Evolutionary conservation across 1,284 basidiomycete genomes (phyloP), one percentile per base, ranked within the genome.

Genomic region (Fomitopsis betulina): DNA sequence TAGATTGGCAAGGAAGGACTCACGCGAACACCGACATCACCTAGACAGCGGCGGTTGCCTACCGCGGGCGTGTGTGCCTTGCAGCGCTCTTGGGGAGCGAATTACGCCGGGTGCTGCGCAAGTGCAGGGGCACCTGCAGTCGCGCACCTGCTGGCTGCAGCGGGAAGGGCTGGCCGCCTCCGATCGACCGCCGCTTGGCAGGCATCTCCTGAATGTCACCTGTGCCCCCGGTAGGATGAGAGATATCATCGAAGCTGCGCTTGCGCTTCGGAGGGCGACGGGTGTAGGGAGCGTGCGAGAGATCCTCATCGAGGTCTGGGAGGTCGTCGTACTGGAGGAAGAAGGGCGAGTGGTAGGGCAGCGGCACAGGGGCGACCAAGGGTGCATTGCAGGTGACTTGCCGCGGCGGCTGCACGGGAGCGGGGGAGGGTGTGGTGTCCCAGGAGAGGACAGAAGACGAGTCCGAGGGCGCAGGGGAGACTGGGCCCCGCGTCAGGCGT

Each of bases 291-390:
- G 86, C 84, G 63, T 82, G 81, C 0, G 86, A 87, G 51, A 87
- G 79, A 66, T 87, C 84, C 66, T 86, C 83, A 70, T 86, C 84
- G n/a, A 82, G 74, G 69, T 86, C 85, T 0, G 85, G 86, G 35
- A 83, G 73, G 55, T 86, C 83, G 58, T 66, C 58, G 54, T 66
- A 86, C 60, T 85, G 81, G 57, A 87, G 79, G 70, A 87, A 86
- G 0, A 80, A 83, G 21, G 86, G 85, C 6, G 84, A 85, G 59
- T 85, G 84, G 70, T 84, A 87, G 1, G 85, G 85, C 38, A 87
- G 79, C 0, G 86, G 86, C 25, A 80, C 81, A 12, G 86, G 85
- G 0, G 84, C 85, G 61, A 87, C 73, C 51, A 87, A 75, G 21
- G 85, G 85, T 5, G 84, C 82, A 60, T 85, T 79, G 73, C 84